These are phyloP conservation scores for Triticum dicoccoides DNA, from an alignment of 176 grass and related monocot genomes.

Conservation along the genomic window DNA sequence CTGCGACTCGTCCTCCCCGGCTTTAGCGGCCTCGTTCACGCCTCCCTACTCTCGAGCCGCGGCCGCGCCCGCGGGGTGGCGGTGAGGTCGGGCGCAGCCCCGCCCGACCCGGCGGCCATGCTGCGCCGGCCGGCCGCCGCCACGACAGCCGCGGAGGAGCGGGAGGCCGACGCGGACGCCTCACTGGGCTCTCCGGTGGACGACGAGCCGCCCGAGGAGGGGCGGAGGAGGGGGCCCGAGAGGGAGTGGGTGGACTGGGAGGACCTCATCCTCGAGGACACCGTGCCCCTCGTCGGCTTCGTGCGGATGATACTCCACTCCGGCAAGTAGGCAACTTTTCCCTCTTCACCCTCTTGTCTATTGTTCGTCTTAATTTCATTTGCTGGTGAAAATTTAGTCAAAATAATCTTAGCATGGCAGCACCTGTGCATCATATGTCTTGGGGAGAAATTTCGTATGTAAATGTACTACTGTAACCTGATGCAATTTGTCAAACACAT, in stretches of 20 bases:
- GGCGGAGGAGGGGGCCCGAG: constrained; percentile 30
- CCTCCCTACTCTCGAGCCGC: background rate
- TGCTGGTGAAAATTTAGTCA: background rate
- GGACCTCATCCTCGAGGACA: constrained; percentile 92
- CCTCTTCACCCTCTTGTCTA: background rate
- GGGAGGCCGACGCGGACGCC: constrained; percentile 8
- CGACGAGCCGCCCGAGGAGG: constrained; percentile 2
- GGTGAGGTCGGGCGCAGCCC: constrained; percentile 37
- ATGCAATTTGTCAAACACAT: background rate
- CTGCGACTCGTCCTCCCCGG: constrained; percentile 9
- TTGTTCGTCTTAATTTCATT: background rate
- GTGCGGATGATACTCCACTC: constrained; percentile 97
- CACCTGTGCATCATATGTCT: background rate
- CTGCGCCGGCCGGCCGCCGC: constrained; percentile 56
- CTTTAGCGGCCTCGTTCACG: background rate
- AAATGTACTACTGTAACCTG: background rate
- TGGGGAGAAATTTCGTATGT: too few species aligned
- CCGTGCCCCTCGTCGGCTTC: constrained; percentile 85
- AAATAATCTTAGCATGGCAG: background rate
- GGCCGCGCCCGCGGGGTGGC: constrained; percentile 29
- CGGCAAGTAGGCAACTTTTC: constrained; percentile 72
- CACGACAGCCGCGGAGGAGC: constrained; percentile 33
- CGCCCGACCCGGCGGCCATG: constrained; percentile 44
- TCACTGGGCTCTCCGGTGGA: background rate
- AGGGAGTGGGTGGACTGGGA: constrained; percentile 89